Evolutionary conservation across 345 rosid species (phyloP), one percentile per base, ranked within the genome.

Genomic region (Euclidium syriacum): DNA sequence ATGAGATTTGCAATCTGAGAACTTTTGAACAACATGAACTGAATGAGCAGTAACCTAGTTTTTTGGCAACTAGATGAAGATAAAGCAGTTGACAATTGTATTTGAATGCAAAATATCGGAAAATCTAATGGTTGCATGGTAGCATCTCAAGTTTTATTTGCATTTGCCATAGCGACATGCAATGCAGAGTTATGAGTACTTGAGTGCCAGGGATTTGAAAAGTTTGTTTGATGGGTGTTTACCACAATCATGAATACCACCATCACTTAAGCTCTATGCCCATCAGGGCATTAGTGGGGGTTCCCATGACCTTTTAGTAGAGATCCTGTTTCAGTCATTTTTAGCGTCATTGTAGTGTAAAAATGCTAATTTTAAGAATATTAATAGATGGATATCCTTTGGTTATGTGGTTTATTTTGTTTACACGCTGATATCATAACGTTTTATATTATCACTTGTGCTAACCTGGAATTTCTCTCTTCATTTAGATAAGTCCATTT

Each of bases 401-500:
- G 1, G 5, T 6, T 27, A 55, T 22, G 44, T 35, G 8, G n/a
- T 22, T 4, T 54, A 8, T 14, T 36, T 9, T 36, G 7, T 23
- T 34, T 8, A 54, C 44, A 22, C 2, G 8, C 30, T 54, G 43
- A n/a, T 4, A n/a, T 23, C 29, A 34, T 8, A 30, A 30, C n/a
- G n/a, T 7, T 14, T 5, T 38, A 6, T 36, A 55, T 14, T 55
- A n/a, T 39, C 46, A 15, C 52, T 27, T 58, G 17, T 57, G 44
- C 73, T 66, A 38, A 66, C 41, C 56, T 49, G 7, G 17, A 24
- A 36, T 61, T 63, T 38, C 22, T 50, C 25, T 72, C 25, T 52
- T 54, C 35, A 68, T 71, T 69, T 80, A 94, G 99, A 86, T 90
- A 75, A 84, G 90, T 52, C 90, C 86, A 26, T 53, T 75, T 38